These are phyloP conservation scores for Salix udensis DNA, from an alignment of 345 rosid species.

Conservation along the genomic window DNA sequence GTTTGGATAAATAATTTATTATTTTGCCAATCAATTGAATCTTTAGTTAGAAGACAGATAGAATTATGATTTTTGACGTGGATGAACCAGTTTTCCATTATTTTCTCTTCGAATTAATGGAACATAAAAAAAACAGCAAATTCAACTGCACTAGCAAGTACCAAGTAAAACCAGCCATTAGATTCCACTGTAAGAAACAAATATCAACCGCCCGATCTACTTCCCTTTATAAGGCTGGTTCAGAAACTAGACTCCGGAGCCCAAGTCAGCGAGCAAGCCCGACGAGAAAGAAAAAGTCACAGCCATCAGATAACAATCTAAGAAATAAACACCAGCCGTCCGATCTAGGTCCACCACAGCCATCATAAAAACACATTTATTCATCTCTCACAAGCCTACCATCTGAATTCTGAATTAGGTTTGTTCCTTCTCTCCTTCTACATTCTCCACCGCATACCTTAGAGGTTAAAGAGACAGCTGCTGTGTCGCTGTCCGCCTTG, in stretches of 20 bases:
- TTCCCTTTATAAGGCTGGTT: not conserved
- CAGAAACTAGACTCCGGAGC: not conserved
- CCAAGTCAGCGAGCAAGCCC: not conserved
- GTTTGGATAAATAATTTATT: too few relatives aligned
- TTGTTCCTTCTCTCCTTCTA: not conserved
- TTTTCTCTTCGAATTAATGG: too few relatives aligned
- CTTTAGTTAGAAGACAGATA: too few relatives aligned
- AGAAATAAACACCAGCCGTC: constrained; percentile 35
- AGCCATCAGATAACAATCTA: constrained; percentile 19
- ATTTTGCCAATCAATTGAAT: too few relatives aligned
- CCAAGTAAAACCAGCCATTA: not conserved
- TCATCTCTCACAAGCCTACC: not conserved
- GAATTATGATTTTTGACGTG: too few relatives aligned
- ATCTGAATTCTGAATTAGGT: not conserved
- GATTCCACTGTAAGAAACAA: not conserved
- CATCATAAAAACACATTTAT: not conserved
- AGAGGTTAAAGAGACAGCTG: constrained; percentile 69
- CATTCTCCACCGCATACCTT: not conserved
- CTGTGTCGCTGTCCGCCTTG: constrained; percentile 57
- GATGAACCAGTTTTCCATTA: too few relatives aligned
- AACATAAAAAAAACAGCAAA: not conserved
- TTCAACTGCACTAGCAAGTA: not conserved
- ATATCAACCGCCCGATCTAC: not conserved
- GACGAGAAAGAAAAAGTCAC: not conserved
- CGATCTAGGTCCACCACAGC: constrained; percentile 42